Evolutionary conservation across 192 early-diverging fungal genomes (phyloP), one percentile per base, ranked within the genome.

Genomic region (Entrophospora sp.): DNA sequence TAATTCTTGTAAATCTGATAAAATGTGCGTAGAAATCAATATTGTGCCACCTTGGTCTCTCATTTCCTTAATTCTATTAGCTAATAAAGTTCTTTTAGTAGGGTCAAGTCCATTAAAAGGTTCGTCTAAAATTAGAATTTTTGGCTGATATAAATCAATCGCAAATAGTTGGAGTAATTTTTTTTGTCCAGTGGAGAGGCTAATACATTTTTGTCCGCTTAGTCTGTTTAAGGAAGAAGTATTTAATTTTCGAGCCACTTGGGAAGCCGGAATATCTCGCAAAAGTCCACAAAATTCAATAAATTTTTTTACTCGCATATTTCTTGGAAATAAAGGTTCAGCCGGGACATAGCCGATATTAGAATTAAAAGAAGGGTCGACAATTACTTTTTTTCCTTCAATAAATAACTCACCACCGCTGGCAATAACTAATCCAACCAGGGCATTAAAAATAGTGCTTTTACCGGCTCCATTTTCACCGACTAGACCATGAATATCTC

Each of bases 391-490:
- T 36, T n/a, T 8, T 1, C 30, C 55, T 34, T 24, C 55, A 5
- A 57, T 5, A 20, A 34, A 57, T 3, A 57, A 34, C 34, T 34
- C 30, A 1, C 55, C 55, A 4, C 4, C 4, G 34, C 22, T 57
- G 2, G 55, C 30, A 10, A 13, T 57, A 18, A 57, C 16, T 34
- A 25, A 25, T 3, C 55, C 24, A 25, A 57, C 34, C 14, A 57
- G 34, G 14, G 30, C 2, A 7, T 57, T 57, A 2, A 57, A 34
- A 57, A 13, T 35, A 9, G 84, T 89, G 10, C 83, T 83, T 52
- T 89, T 89, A 14, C 85, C 88, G 14, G 83, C 82, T 38, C 86
- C 88, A 67, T 90, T 87, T 36, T 83, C 81, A 14, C 84, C 82
- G 14, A 57, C 34, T 5, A 57, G 34, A 36, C 55, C 55, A 57